Evolutionary conservation across 1,139 yeast species (phyloP).

Genomic region (Candida tetrigidarum): DNA sequence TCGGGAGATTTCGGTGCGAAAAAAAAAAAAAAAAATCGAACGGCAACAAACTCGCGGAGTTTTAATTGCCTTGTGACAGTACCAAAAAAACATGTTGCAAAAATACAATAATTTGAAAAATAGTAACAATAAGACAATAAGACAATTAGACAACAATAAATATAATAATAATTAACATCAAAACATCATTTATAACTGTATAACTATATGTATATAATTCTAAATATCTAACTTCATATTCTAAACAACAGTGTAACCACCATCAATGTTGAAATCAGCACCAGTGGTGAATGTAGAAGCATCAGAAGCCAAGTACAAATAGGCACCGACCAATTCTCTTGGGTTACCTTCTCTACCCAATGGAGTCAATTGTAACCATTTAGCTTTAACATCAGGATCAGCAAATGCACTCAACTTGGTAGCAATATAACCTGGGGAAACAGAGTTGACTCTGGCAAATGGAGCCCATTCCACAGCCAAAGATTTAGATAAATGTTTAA

Average conservation of each 20-base stretch:
- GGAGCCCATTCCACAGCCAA: slow-evolving; percentile 58
- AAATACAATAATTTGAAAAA: slow-evolving; percentile 27
- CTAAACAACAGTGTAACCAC: slow-evolving; percentile 59
- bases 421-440: slow-evolving; percentile 59
- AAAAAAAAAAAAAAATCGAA: too few relatives aligned
- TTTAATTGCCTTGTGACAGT: neutral
- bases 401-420: slow-evolving; percentile 54
- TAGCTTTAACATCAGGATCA: slow-evolving; percentile 32
- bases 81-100: neutral
- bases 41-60: too few relatives aligned
- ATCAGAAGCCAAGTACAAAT: slow-evolving; percentile 50
- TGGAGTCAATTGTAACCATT: slow-evolving; percentile 51
- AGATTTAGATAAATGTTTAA: slow-evolving; percentile 50
- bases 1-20: too few relatives aligned
- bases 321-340: slow-evolving; percentile 60
- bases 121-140: slow-evolving; percentile 31
- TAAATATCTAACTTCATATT: neutral
- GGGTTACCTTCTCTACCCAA: slow-evolving; percentile 55
- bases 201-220: too few relatives aligned
- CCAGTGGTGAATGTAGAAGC: slow-evolving; percentile 60
- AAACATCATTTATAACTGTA: neutral
- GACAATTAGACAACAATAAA: too few relatives aligned
- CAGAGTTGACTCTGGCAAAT: slow-evolving; percentile 55
- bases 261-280: slow-evolving; percentile 56
- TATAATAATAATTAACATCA: neutral